Base-by-base conservation (phyloP, 202 grass and related monocot species). In the Brachypodium distachyon region DNA sequence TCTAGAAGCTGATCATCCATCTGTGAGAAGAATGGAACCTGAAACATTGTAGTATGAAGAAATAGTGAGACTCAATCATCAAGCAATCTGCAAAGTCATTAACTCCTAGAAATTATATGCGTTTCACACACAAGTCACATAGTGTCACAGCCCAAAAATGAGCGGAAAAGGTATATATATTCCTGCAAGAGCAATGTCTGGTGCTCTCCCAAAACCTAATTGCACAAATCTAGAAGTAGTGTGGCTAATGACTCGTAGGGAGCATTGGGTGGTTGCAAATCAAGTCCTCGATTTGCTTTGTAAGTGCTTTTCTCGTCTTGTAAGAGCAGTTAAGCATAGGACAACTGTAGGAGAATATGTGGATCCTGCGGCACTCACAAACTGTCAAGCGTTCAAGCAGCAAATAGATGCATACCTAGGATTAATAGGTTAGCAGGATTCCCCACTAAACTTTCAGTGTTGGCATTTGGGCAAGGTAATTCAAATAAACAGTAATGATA, bases 21-120 rank as follows among this genome's bases (percentile, higher is more conserved):
- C 73, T 98, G 82, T 3, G 95, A 88, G 83, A 98, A 98, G 70
- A 98, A 73, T 18, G 91, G 91, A 9, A 99, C 96, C 96, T 99
- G 71, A 60, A 77, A 56, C 48, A 16, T 72, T 72, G 41, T 1
- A 3, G 40, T 37, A 50, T 27, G 28, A 11, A 13, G 12, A 11
- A 12, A 63, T 39, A 40, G 21, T 42, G 12, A 81, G 51, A 54
- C 9, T 53, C 41, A 0, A 31, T 1, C 38, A 14, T 48, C 54
- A 56, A 55, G 54, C 27, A 48, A 27, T 69, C 18, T 6, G 3
- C 2, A 48, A 53, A 16, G 4, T 3, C 27, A 59, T 56, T 18
- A 79, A 32, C 12, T 73, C 3, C 5, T 19, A 3, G 48, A 67
- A 72, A 47, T 39, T 54, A 68, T 37, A n/a, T 48, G 50, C 28